Evolutionary conservation across 2,329 filamentous ascomycete genomes (phyloP), one percentile per base, ranked within the genome.

Genomic region (Aspergillus sojae): DNA sequence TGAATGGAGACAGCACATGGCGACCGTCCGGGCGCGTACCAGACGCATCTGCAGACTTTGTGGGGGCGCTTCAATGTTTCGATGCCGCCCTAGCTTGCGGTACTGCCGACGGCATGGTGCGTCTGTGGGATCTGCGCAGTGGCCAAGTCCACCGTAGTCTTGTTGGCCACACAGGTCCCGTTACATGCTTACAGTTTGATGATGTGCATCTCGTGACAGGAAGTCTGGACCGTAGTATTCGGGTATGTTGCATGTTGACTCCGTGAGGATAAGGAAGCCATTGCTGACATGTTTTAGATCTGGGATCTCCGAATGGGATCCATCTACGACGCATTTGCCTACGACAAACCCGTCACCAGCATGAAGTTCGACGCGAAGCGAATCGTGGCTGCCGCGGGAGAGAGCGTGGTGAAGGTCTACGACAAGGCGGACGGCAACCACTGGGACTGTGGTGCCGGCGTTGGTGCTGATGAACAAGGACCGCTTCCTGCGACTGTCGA

Each of bases 221-320:
- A 62, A 97, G 93, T 79, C 80, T 91, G 72, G 95, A 99, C 79
- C 87, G 95, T 74, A 98, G 94, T 76, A 92, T 99, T 76, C 85
- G 95, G 81, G 94, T 98, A 85, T 86, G 93, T 72, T 62, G 67
- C 32, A 21, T n/a, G 3, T 16, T 41, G 9, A n/a, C 57, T 62
- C 30, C 28, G 28, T 34, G n/a, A 41, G 19, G 21, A 26, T 50
- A n/a, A n/a, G 14, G 5, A 43, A 39, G 36, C 54, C 57, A 60
- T 11, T 7, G 23, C 58, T 72, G 69, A 79, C 72, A 52, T 67
- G 19, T 48, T 45, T 57, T 74, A 98, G 94, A 98, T 99, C 75
- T 99, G 95, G 95, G 95, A 99, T 79, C 90, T 99, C 62, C 91
- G 95, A 60, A 98, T 93, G 14, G 95, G 95, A 53, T 94, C 93